Evolutionary conservation across 768 basidiomycete genomes (phyloP), one percentile per base, ranked within the genome.

Genomic region (Gautieria morchelliformis): DNA sequence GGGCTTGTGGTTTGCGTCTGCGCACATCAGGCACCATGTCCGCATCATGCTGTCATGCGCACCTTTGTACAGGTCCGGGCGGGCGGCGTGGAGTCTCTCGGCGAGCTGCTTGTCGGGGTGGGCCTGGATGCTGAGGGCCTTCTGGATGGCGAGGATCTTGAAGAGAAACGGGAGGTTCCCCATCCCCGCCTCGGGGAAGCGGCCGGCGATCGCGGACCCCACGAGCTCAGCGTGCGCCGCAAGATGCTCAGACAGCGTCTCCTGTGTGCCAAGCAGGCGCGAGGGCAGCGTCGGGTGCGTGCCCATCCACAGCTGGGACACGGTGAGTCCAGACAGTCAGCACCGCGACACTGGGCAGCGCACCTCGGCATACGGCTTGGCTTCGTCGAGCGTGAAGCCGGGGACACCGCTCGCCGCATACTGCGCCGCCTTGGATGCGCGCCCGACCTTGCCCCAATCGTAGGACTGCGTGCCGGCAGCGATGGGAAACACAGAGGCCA

Each of bases 1-100:
- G 2, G 96, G 96, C 71, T 99, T 99, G 65, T 99, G 96, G 67
- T 98, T 98, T 5, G 84, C 81, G 69, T 99, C 96, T 78, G 60
- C n/a, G 37, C 27, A 27, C 39, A 66, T 4, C 14, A 41, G 12
- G 35, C n/a, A 37, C 27, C 33, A 27, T 35, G n/a, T 32, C 15
- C 47, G 24, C 27, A 22, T 52, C n/a, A 15, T 40, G 20, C n/a
- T 27, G 10, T 53, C 39, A 12, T 41, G 20, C 54, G 20, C 30
- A 45, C 48, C 49, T 24, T 50, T 45, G 24, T 47, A 59, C 19
- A 51, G 30, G 32, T 52, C 30, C 49, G 56, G 91, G 52, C 83
- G 78, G 59, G 77, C 74, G 3, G 37, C 75, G 65, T 87, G 84
- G 15, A 94, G 72, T 58, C 70, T 72, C 70, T 87, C 78, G 1